Base-by-base conservation (phyloP, 2,329 filamentous ascomycete species). In the Trichoderma harzianum region DNA sequence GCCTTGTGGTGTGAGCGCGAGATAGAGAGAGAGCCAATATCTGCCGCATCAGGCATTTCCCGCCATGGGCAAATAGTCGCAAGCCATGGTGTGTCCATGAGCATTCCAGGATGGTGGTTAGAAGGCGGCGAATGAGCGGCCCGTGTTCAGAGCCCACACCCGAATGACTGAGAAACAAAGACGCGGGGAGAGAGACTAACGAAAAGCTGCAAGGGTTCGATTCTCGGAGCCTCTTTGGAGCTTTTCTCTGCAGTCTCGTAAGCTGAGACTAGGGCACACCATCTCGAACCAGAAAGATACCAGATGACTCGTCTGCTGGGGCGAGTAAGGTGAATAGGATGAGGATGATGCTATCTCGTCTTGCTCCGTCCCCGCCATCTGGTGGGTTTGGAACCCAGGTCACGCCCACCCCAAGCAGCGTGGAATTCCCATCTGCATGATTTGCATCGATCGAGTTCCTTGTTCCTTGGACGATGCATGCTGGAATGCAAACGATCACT, bases 371-470 rank as follows among this genome's bases (percentile, higher is more conserved):
- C 47, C 47, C 21, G 21, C 47, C 21, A 65, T 53, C 36, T 62
- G 63, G 72, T 66, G 64, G 61, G 53, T 61, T 61, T 61, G 51
- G n/a, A 61, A 68, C 66, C 43, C 30, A 47, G 76, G 77, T 79
- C 78, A 78, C 76, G 78, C 76, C 74, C 72, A n/a, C 30, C 58
- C 10, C 43, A 70, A 28, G 26, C 28, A 66, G 21, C 34, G 14
- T 58, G 66, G 36, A 58, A 62, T 74, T 10, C 5, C 70, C 72
- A 71, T 70, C 72, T 74, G 74, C 74, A 77, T 80, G 78, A 79
- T 79, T 74, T 74, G 73, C 69, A 75, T 76, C 71, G 75, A 79
- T 78, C 76, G 78, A 75, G 47, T 53, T 53, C 47, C 47, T 53
- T 53, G 47, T 53, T 53, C 47, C 47, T 53, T 53, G 47, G 5